Conservation (phyloP, 2,329 filamentous ascomycete species). For the Monilinia fructicola region DNA sequence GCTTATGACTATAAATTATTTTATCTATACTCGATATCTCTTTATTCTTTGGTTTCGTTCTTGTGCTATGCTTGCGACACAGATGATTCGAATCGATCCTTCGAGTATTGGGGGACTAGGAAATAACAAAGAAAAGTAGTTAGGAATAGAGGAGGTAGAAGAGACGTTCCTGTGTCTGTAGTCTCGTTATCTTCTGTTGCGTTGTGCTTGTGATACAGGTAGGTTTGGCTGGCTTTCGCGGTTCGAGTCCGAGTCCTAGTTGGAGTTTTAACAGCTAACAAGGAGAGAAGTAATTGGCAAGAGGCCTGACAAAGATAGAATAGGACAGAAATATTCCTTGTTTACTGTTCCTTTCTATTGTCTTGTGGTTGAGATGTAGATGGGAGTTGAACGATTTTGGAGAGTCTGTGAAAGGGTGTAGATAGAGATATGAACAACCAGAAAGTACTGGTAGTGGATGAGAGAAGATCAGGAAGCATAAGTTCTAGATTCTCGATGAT, state of each 20-base stretch:
- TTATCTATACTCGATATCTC: conserved; percentile 19
- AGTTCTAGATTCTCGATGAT: conserved; percentile 1
- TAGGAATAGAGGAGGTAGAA: background rate
- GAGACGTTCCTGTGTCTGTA: background rate
- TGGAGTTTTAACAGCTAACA: background rate
- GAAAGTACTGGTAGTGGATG: conserved; percentile 13
- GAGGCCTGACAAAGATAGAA: background rate
- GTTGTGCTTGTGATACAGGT: background rate
- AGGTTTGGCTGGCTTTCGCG: background rate
- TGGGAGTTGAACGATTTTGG: background rate
- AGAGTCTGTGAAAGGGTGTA: background rate
- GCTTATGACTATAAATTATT: conserved; percentile 24
- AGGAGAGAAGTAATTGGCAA: background rate
- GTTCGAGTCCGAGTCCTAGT: background rate
- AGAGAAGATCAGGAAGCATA: conserved; percentile 15
- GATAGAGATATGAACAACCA: conserved; percentile 15
- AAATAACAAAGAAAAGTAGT: background rate
- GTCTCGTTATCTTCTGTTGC: background rate
- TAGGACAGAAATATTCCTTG: background rate
- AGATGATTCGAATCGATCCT: conserved; percentile 3
- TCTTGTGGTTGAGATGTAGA: background rate
- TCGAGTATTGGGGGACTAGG: conserved; percentile 9
- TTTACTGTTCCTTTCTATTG: background rate
- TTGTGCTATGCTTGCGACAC: conserved; percentile 1
- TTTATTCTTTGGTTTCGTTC: background rate